These are phyloP conservation scores for Linnemannia schmuckeri DNA, from an alignment of 192 early-diverging fungal species.

Conservation along the genomic window DNA sequence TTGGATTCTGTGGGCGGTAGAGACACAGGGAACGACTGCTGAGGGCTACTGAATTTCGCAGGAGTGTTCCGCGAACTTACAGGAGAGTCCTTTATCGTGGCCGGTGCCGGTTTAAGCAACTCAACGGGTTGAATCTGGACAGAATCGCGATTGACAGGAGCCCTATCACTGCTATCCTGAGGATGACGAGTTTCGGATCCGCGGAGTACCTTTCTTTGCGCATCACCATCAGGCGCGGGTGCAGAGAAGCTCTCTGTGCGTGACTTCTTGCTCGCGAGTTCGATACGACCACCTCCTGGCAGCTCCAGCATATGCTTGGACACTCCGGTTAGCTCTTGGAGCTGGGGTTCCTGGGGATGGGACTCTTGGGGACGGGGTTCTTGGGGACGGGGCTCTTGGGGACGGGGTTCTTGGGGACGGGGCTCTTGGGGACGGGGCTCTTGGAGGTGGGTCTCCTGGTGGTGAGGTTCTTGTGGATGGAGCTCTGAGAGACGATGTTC, in stretches of 20 bases:
- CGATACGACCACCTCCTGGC: constrained; percentile 1
- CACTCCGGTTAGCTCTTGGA: background rate
- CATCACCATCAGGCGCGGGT: background rate
- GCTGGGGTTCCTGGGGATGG: background rate
- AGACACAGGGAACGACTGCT: background rate
- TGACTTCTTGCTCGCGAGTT: background rate
- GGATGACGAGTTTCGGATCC: background rate
- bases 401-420: background rate
- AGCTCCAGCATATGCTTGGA: background rate
- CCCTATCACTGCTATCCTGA: background rate
- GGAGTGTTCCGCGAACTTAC: background rate
- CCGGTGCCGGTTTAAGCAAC: background rate
- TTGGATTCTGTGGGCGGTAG: background rate
- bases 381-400: background rate
- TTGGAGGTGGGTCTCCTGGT: background rate
- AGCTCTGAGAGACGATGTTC: background rate
- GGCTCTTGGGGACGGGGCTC: background rate
- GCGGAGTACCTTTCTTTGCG: background rate
- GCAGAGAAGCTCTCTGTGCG: background rate
- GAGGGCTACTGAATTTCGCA: background rate
- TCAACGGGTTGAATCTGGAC: background rate
- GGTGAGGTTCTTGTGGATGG: background rate
- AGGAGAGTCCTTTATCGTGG: background rate
- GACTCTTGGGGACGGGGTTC: background rate
- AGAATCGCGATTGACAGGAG: background rate